phyloP scores from a whole-genome alignment of 2,329 filamentous ascomycete species.

The Colletotrichum brevisporum region DNA sequence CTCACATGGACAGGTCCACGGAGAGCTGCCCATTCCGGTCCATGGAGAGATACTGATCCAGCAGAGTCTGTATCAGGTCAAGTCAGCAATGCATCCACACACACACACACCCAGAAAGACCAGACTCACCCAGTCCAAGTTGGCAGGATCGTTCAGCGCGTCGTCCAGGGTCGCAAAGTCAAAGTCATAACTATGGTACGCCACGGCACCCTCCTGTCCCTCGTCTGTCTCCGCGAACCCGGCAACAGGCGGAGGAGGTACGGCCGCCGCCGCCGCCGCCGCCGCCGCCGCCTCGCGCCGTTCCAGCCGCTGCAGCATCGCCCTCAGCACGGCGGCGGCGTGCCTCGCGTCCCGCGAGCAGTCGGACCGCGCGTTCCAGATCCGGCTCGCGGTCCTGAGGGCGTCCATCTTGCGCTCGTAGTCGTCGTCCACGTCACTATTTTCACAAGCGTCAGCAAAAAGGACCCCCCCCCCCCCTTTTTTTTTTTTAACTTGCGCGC shows the following conservation, averaged over 20 bases:
- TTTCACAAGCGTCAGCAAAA: conserved; percentile 38
- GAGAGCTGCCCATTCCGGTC: conserved; percentile 20
- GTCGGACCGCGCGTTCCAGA: conserved; percentile 57
- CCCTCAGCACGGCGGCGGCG: conserved; percentile 58
- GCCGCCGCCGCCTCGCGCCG: conserved; percentile 40
- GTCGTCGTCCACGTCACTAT: conserved; percentile 45
- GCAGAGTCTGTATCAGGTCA: conserved; percentile 42
- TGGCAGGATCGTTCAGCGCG: conserved; percentile 51
- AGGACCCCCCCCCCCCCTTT: not conserved
- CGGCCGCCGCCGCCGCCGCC: not conserved
- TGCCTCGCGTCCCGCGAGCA: conserved; percentile 59
- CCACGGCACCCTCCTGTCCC: not conserved
- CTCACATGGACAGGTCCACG: conserved; percentile 15
- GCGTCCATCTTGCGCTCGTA: conserved; percentile 53
- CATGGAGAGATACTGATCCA: conserved; percentile 47
- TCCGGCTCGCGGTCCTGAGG: conserved; percentile 56
- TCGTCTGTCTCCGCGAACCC: conserved; percentile 1
- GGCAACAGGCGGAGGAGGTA: no score
- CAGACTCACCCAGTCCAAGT: conserved; percentile 58
- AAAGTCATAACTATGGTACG: conserved; percentile 45
- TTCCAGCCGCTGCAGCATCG: conserved; percentile 51
- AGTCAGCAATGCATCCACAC: conserved; percentile 3
- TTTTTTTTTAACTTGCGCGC: not conserved
- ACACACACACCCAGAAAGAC: not conserved
- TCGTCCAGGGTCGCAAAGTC: conserved; percentile 54